Evolutionary conservation across 2,329 filamentous ascomycete genomes (phyloP).

Genomic region (Hypoxylon sp.): DNA sequence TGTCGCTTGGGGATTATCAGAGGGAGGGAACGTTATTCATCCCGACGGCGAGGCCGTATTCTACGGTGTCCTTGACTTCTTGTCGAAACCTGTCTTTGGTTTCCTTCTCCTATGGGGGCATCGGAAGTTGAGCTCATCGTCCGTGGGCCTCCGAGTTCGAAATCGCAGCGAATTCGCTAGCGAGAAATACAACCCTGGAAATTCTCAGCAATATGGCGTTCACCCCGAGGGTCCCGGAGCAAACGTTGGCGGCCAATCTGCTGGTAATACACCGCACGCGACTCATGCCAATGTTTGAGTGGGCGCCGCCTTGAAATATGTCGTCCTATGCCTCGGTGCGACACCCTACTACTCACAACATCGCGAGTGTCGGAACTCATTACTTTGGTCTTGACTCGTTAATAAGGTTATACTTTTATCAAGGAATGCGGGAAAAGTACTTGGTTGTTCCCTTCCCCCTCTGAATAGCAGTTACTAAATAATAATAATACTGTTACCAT

Average conservation of each 20-base stretch:
- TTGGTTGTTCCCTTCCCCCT: background rate
- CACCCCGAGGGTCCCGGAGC: constrained; percentile 37
- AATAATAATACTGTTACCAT: background rate
- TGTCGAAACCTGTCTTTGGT: constrained; percentile 74
- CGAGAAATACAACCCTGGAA: constrained; percentile 42
- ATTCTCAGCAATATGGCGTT: constrained; percentile 19
- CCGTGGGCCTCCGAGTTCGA: constrained; percentile 63
- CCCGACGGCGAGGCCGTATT: constrained; percentile 76
- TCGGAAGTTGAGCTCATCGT: constrained; percentile 68
- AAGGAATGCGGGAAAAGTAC: background rate
- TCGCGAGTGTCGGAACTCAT: background rate
- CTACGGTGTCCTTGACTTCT: constrained; percentile 74
- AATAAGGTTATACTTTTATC: background rate
- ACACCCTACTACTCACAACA: background rate
- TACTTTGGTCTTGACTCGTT: background rate
- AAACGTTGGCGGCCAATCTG: constrained; percentile 33
- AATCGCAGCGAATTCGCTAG: constrained; percentile 39
- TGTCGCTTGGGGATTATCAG: constrained; percentile 71
- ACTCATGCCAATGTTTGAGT: constrained; percentile 10
- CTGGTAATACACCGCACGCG: constrained; percentile 13
- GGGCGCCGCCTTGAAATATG: background rate
- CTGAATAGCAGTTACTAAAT: background rate
- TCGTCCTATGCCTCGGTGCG: background rate
- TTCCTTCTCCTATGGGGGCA: constrained; percentile 71
- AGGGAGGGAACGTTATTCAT: constrained; percentile 74